phyloP scores from a whole-genome alignment of 148 eudicot genomes.

The Diospyros kaki region DNA sequence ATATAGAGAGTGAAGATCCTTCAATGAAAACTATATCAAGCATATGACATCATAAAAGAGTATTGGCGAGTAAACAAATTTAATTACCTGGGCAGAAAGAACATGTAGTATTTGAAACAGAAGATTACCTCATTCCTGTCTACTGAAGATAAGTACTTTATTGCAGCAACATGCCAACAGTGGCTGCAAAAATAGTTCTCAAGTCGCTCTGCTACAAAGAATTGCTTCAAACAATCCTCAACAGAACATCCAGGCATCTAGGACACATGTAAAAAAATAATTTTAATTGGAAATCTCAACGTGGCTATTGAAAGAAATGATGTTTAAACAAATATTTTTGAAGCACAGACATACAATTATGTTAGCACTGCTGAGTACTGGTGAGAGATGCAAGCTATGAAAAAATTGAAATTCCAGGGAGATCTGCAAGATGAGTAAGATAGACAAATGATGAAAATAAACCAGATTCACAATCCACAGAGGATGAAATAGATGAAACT shows the following conservation, averaged over 20 bases:
- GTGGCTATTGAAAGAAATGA: background rate
- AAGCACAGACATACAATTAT: conserved; percentile 45
- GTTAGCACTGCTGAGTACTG: conserved; percentile 20
- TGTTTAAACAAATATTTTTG: background rate
- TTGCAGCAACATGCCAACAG: conserved; percentile 91
- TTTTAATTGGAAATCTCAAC: background rate
- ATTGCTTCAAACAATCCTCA: conserved; percentile 68
- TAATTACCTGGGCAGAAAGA: background rate
- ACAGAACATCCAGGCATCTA: conserved; percentile 64
- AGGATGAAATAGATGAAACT: background rate
- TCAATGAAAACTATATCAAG: background rate
- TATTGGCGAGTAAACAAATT: background rate
- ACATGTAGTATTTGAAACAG: background rate
- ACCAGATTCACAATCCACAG: background rate
- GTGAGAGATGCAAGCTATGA: conserved; percentile 71
- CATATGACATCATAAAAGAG: background rate
- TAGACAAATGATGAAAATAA: background rate
- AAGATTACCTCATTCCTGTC: conserved; percentile 50
- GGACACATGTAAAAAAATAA: conserved; percentile 8
- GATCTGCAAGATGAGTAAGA: conserved; percentile 50
- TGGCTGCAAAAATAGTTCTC: conserved; percentile 68
- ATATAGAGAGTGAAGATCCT: background rate
- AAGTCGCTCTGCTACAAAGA: conserved; percentile 57
- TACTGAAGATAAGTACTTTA: conserved; percentile 47
- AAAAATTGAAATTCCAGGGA: conserved; percentile 73